Base-by-base conservation (phyloP, 2,329 filamentous ascomycete genomes). In the Cordyceps tenuipes region DNA sequence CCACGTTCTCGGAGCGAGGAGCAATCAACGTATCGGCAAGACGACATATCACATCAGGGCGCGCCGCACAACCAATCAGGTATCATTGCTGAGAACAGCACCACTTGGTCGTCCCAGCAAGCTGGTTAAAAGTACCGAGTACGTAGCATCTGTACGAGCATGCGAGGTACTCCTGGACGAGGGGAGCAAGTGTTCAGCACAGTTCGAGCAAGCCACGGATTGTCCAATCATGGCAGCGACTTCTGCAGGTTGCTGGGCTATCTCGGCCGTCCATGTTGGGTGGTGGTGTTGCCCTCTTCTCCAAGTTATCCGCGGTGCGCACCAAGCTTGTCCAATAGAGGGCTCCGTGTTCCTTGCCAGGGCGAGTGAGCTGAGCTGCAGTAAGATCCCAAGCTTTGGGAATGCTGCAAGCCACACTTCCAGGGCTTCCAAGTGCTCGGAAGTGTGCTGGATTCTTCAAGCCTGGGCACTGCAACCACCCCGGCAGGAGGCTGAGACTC, bases 31-130 rank as follows among this genome's bases (percentile, higher is more conserved):
- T 60, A 23, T 23, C 23, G 4, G 23, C 4, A 23, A 62, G 63
- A 59, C 31, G 63, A 65, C 49, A 59, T 3, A 62, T 64, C 64
- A 64, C 50, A 36, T 36, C 46, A 57, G 55, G 48, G 57, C 58
- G 60, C 47, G 46, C 21, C 26, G 58, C 62, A 62, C 43, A 44
- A 57, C 61, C 62, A 65, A 62, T 64, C 53, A 63, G 62, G 65
- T 26, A 21, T n/a, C 12, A 41, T 19, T 19, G 39, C 51, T 9
- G 9, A n/a, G 23, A 23, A 26, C 43, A 36, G 53, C 41, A 47
- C n/a, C 29, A 44, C n/a, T 12, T 36, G 6, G 12, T 21, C 26
- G 12, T 21, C 26, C 21, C 26, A 26, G 15, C 8, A 10, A 9
- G 26, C 43, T 47, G 13, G 5, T 34, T 13, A 26, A 43, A 17